Percentiles rank a stretch among this genome's conserved stretches.
Conservation (phyloP, 2,329 filamentous ascomycete species). For the Chaetomiaceae sp. region DNA sequence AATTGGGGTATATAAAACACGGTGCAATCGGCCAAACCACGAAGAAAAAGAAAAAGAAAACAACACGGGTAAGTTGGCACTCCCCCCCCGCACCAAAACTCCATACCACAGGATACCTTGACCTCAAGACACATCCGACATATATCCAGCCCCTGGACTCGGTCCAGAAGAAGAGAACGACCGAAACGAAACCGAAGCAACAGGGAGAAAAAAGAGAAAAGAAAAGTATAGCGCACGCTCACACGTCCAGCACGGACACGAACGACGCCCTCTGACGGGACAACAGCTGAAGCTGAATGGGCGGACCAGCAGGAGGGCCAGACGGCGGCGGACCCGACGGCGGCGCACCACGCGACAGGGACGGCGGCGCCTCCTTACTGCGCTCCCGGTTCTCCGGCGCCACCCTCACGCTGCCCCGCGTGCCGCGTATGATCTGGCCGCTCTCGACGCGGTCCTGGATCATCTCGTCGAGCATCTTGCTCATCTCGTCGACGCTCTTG, state of each 20-base stretch:
- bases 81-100: background rate
- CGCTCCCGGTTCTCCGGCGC: slow-evolving; percentile 40
- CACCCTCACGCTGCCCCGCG: slow-evolving; percentile 62
- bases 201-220: background rate
- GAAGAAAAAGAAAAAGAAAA: slow-evolving; percentile 3
- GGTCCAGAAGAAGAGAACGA: background rate
- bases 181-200: background rate
- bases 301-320: slow-evolving; percentile 10
- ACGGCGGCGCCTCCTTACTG: slow-evolving; percentile 20
- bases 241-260: slow-evolving; percentile 25
- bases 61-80: no score
- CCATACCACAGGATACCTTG: background rate
- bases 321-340: slow-evolving; percentile 24
- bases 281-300: slow-evolving; percentile 29
- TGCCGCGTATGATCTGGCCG: slow-evolving; percentile 63
- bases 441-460: slow-evolving; percentile 81
- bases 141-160: background rate
- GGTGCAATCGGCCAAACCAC: slow-evolving; percentile 1
- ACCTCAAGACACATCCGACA: background rate
- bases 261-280: slow-evolving; percentile 27
- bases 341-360: slow-evolving; percentile 8
- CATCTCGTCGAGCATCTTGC: slow-evolving; percentile 91
- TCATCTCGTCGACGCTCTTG: slow-evolving; percentile 86
- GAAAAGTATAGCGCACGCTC: background rate
- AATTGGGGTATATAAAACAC: slow-evolving; percentile 15